Evolutionary conservation across 2,329 filamentous ascomycete species (phyloP).

Genomic region (Cladorrhinum sp.): DNA sequence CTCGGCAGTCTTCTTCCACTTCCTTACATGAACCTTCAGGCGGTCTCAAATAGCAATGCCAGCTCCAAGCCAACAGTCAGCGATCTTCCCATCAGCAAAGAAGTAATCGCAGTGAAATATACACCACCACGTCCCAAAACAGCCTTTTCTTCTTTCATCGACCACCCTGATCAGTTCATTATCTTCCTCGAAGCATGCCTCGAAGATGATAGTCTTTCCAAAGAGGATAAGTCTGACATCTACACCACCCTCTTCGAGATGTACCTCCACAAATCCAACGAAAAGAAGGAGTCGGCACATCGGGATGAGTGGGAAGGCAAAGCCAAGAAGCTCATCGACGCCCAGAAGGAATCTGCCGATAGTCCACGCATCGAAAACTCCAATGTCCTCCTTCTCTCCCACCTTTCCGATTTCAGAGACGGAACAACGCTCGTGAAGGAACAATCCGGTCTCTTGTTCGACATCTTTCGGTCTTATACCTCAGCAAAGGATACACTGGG

Average conservation of each 20-base stretch:
- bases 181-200: slow-evolving; percentile 87
- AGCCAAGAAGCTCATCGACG: slow-evolving; percentile 83
- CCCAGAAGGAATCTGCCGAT: slow-evolving; percentile 29
- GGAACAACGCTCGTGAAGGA: slow-evolving; percentile 92
- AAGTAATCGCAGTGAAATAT: slow-evolving; percentile 57
- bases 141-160: slow-evolving; percentile 94
- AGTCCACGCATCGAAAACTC: slow-evolving; percentile 78
- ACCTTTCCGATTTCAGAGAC: slow-evolving; percentile 84
- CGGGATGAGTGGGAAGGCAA: slow-evolving; percentile 84
- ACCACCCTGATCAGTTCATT: slow-evolving; percentile 89
- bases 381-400: slow-evolving; percentile 87
- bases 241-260: slow-evolving; percentile 97
- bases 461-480: slow-evolving; percentile 96
- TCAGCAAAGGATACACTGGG: slow-evolving; percentile 87
- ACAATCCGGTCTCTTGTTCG: slow-evolving; percentile 84
- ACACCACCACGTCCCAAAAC: slow-evolving; percentile 77
- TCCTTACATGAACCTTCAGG: slow-evolving; percentile 74
- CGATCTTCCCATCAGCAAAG: slow-evolving; percentile 52
- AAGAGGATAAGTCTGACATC: slow-evolving; percentile 77
- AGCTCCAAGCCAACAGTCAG: slow-evolving; percentile 51
- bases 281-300: slow-evolving; percentile 61
- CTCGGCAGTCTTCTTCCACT: slow-evolving; percentile 79
- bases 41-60: slow-evolving; percentile 47
- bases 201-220: slow-evolving; percentile 64
- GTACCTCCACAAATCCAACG: slow-evolving; percentile 86